These are phyloP conservation scores for Aspergillus sp. DNA, from an alignment of 2,329 filamentous ascomycete species.

Conservation along the genomic window DNA sequence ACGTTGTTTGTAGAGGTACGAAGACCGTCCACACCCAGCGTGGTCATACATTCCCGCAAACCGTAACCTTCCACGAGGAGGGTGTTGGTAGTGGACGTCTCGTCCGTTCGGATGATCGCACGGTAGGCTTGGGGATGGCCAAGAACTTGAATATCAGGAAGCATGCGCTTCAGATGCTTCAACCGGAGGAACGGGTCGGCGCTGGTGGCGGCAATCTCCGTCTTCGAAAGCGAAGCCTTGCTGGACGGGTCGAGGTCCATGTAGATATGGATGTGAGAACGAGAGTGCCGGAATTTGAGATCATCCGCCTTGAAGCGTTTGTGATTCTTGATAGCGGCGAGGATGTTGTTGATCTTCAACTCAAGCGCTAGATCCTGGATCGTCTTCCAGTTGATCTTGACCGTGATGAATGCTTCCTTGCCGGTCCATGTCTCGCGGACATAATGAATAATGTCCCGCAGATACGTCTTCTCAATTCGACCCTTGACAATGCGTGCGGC, in stretches of 20 bases:
- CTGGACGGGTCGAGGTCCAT: slow-evolving; percentile 51
- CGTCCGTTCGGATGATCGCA: slow-evolving; percentile 83
- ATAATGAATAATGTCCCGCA: slow-evolving; percentile 76
- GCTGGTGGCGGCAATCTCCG: slow-evolving; percentile 44
- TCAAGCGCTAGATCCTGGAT: slow-evolving; percentile 80
- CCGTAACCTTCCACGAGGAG: slow-evolving; percentile 93
- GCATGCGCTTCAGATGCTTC: slow-evolving; percentile 77
- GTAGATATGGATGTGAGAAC: slow-evolving; percentile 67
- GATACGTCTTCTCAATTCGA: slow-evolving; percentile 89
- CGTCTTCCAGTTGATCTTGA: slow-evolving; percentile 77
- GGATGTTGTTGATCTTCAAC: slow-evolving; percentile 71
- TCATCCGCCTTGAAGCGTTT: slow-evolving; percentile 72
- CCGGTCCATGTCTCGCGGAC: slow-evolving; percentile 88
- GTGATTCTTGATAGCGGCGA: slow-evolving; percentile 71
- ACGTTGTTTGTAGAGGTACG: slow-evolving; percentile 78
- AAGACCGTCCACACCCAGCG: slow-evolving; percentile 81
- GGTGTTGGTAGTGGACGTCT: slow-evolving; percentile 67
- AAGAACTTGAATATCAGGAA: slow-evolving; percentile 82
- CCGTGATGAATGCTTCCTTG: slow-evolving; percentile 70
- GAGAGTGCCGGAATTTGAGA: slow-evolving; percentile 54
- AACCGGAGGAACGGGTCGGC: slow-evolving; percentile 58
- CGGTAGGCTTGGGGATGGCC: slow-evolving; percentile 83
- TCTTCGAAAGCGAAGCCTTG: slow-evolving; percentile 39
- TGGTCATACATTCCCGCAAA: slow-evolving; percentile 84
- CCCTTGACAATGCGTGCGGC: slow-evolving; percentile 90